Evolutionary conservation across 768 basidiomycete species (phyloP).

Genomic region (Brasilioporus rufonigricans): DNA sequence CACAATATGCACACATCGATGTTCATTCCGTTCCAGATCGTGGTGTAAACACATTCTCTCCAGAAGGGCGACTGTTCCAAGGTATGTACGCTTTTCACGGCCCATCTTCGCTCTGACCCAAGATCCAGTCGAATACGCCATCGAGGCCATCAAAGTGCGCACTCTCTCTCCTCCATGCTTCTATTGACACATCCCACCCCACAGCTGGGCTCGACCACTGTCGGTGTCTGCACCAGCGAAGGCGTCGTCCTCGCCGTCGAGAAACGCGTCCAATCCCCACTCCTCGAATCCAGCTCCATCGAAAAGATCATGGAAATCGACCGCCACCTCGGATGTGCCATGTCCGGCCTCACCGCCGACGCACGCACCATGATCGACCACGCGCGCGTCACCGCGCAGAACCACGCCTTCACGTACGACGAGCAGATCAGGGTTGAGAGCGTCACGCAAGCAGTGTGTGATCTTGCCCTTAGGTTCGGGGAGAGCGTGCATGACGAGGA

Average conservation of each 20-base stretch:
- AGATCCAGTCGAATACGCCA: conserved; percentile 91
- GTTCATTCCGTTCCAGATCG: conserved; percentile 55
- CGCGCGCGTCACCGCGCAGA: conserved; percentile 93
- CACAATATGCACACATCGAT: background rate
- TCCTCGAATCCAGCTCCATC: conserved; percentile 92
- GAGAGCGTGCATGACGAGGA: conserved; percentile 99
- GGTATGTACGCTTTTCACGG: conserved; percentile 47
- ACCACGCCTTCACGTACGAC: conserved; percentile 95
- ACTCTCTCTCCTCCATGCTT: conserved; percentile 1
- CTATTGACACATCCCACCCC: conserved; percentile 1
- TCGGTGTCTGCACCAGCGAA: conserved; percentile 87
- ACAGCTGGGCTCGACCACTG: conserved; percentile 96
- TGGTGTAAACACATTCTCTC: conserved; percentile 98
- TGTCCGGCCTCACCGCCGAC: conserved; percentile 97
- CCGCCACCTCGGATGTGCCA: conserved; percentile 92
- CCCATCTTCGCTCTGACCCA: conserved; percentile 13
- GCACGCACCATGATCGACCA: conserved; percentile 99
- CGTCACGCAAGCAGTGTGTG: conserved; percentile 96
- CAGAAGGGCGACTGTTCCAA: conserved; percentile 97
- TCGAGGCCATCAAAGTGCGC: conserved; percentile 93
- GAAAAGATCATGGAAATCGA: conserved; percentile 99
- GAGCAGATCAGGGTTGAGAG: conserved; percentile 97
- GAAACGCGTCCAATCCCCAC: conserved; percentile 96
- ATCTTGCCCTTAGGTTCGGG: conserved; percentile 93
- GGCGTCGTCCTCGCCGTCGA: conserved; percentile 95